Conservation (phyloP, 2,329 filamentous ascomycete genomes). For the Cladosporium sp. region DNA sequence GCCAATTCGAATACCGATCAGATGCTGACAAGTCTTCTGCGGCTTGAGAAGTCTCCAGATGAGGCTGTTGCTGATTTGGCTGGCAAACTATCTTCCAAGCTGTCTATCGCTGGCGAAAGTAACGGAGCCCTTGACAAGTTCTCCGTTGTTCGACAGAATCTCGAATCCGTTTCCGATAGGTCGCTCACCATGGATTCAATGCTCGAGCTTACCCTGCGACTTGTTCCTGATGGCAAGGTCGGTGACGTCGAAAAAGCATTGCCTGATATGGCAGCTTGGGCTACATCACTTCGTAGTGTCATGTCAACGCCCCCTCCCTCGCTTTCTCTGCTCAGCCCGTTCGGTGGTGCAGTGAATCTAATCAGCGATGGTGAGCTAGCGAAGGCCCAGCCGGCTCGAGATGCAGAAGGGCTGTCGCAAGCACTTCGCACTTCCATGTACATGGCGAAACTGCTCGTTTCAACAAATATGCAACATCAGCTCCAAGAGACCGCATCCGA, state of each 20-base stretch:
- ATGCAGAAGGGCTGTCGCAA: constrained; percentile 64
- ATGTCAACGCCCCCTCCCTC: constrained; percentile 53
- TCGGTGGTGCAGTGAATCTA: constrained; percentile 66
- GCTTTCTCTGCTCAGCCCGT: constrained; percentile 64
- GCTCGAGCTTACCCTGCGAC: constrained; percentile 47
- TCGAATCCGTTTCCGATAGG: constrained; percentile 39
- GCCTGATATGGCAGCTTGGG: constrained; percentile 52
- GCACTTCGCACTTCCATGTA: constrained; percentile 72
- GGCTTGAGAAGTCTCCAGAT: constrained; percentile 8
- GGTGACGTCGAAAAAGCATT: constrained; percentile 19
- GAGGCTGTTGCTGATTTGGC: constrained; percentile 11
- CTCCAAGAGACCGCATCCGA: constrained; percentile 26
- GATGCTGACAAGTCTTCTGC: constrained; percentile 9
- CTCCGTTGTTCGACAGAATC: constrained; percentile 47
- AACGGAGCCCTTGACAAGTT: constrained; percentile 26
- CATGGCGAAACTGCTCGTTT: constrained; percentile 52
- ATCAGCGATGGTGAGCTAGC: constrained; percentile 35
- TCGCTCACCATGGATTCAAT: constrained; percentile 49
- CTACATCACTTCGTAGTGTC: constrained; percentile 52
- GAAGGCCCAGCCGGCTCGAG: constrained; percentile 29
- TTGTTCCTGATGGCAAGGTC: constrained; percentile 30
- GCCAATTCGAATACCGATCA: neutral
- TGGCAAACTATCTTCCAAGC: constrained; percentile 5
- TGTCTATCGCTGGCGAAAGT: constrained; percentile 1
- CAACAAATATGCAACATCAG: constrained; percentile 26